Evolutionary conservation across 257 asterid species (phyloP).

Genomic region (Eucommia ulmoides): DNA sequence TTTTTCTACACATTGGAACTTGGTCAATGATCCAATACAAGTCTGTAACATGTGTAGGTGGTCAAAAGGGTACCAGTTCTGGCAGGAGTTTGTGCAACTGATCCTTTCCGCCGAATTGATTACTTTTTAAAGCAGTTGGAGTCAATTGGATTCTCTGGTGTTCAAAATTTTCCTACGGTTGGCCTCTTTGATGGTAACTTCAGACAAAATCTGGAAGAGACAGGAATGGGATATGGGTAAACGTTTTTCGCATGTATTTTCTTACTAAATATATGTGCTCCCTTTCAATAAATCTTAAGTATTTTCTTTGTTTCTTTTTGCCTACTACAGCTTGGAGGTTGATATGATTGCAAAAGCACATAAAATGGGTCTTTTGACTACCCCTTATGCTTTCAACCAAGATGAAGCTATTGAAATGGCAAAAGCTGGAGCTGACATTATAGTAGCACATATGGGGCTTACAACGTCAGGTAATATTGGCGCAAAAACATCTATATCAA

Average conservation of each 20-base stretch:
- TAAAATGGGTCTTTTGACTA: slow-evolving; percentile 82
- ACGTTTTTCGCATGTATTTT: neutral
- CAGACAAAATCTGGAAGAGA: slow-evolving; percentile 88
- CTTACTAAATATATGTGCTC: slow-evolving; percentile 4
- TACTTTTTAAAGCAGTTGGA: slow-evolving; percentile 91
- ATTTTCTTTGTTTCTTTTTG: slow-evolving; percentile 2
- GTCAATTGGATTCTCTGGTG: slow-evolving; percentile 82
- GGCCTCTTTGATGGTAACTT: slow-evolving; percentile 93
- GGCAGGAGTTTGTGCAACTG: slow-evolving; percentile 97
- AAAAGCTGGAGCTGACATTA: slow-evolving; percentile 89
- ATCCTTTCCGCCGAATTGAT: slow-evolving; percentile 89
- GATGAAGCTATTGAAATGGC: slow-evolving; percentile 89
- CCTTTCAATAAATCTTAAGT: slow-evolving; percentile 2
- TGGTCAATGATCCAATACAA: too few species aligned
- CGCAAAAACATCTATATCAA: slow-evolving; percentile 74
- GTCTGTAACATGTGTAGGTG: slow-evolving; percentile 46
- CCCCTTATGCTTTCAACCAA: slow-evolving; percentile 87
- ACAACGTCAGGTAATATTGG: slow-evolving; percentile 93
- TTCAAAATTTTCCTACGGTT: slow-evolving; percentile 95
- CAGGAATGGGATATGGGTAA: slow-evolving; percentile 95
- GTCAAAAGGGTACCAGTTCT: slow-evolving; percentile 87
- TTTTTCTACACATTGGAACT: too few species aligned
- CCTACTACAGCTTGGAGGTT: slow-evolving; percentile 63
- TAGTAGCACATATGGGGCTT: slow-evolving; percentile 98
- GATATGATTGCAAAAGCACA: slow-evolving; percentile 95